Evolutionary conservation across 768 basidiomycete species (phyloP), one percentile per base, ranked within the genome.

Genomic region (Lactifluus hygrophoroides): DNA sequence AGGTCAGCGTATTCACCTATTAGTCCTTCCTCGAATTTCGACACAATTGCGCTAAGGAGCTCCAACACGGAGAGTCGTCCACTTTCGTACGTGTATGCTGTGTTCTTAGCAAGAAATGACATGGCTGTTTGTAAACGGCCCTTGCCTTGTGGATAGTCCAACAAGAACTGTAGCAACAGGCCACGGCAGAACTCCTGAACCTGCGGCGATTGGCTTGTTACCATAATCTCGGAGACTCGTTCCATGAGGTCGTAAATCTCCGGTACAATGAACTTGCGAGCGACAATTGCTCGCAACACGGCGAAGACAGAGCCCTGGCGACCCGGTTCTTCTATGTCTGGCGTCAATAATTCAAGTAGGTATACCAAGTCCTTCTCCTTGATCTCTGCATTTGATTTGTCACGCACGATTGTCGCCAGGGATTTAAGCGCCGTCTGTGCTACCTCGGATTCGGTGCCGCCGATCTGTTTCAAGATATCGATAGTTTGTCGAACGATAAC

Each of bases 221-320:
- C 91, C 78, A 96, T 85, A 65, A 95, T 82, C 63, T 92, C 86
- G 3, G 92, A 85, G 21, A 97, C 85, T 58, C 85, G 84, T 59
- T 91, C 90, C 94, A 99, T 97, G 35, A 94, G 73, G 70, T 98
- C 94, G 73, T 99, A 99, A 51, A 99, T 87, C 71, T 98, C 96
- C 0, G 91, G 91, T 0, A 95, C 90, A 32, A 98, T 85, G 62
- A 98, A 89, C 68, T 90, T 91, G 32, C 94, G 84, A 5, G 86
- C 80, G 16, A 98, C 85, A 64, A 98, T 92, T 25, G 94, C 88
- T 10, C 92, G 86, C 16, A 99, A 80, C 65, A 98, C 80, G 1
- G 88, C 75, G 69, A 99, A 98, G 8, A 90, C 87, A 9, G 91
- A 79, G 3, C 80, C 81, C 71, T 99, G 96, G 6, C 92, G 84